Percentiles rank a stretch among this genome's conserved stretches.
Evolutionary conservation across 306 rosid genomes (phyloP).

Genomic region (Alnus rubra): DNA sequence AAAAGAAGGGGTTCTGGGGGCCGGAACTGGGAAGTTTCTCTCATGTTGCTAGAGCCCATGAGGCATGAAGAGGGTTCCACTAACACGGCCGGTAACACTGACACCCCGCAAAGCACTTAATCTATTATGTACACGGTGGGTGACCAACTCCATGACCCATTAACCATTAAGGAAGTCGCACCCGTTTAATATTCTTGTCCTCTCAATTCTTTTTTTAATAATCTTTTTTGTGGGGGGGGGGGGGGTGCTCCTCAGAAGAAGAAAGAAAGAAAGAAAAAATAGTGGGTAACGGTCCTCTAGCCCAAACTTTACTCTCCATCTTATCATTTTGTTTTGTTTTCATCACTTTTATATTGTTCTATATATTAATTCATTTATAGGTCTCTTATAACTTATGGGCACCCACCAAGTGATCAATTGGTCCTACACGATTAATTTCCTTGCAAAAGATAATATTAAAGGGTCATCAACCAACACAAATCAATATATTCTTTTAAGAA

Average conservation of each 20-base stretch:
- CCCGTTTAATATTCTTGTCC: background rate
- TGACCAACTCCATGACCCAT: background rate
- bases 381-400: background rate
- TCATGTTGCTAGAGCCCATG: background rate
- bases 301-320: background rate
- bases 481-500: no score
- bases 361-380: background rate
- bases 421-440: constrained; percentile 14
- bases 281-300: background rate
- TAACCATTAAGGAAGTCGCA: background rate
- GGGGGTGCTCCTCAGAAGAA: no score
- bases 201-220: background rate
- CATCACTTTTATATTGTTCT: background rate
- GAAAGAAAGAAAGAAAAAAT: no score
- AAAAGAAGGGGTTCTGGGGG: background rate
- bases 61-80: background rate
- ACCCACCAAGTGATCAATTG: constrained; percentile 16
- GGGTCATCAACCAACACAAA: no score
- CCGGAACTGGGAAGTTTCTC: no score
- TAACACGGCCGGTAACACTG: background rate
- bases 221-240: no score
- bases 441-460: background rate
- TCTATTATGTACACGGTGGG: background rate
- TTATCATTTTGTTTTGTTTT: background rate
- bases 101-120: background rate